A percentile compares a stretch with the other conserved stretches of the same genome.
phyloP scores from a whole-genome alignment of 139 green algal species.

The Bryopsis sp. region DNA sequence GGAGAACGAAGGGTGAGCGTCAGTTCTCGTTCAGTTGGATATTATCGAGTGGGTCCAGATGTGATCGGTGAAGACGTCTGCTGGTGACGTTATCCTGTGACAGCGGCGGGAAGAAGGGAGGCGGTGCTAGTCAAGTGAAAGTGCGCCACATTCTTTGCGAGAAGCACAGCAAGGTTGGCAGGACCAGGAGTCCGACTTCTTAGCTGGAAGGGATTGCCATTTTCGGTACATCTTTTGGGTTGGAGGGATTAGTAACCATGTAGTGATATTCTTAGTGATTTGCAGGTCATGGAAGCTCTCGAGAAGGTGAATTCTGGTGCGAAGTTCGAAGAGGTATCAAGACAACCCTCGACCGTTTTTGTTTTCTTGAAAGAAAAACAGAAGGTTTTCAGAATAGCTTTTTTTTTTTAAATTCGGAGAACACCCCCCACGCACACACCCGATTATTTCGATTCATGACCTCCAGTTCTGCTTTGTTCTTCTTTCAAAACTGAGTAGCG shows the following conservation, averaged over 20 bases:
- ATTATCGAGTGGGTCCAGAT: neutral
- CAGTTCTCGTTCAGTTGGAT: neutral
- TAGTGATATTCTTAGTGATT: neutral
- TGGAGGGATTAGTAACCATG: neutral
- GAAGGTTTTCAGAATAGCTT: too few relatives aligned
- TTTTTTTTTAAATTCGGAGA: too few relatives aligned
- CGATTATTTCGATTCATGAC: neutral
- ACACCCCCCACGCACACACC: too few relatives aligned
- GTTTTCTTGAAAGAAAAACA: too few relatives aligned
- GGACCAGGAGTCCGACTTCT: neutral
- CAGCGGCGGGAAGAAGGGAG: neutral
- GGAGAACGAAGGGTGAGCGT: too few relatives aligned
- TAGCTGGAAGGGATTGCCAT: neutral
- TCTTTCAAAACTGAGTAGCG: neutral
- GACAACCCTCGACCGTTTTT: neutral
- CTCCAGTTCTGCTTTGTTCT: neutral
- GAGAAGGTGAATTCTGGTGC: neutral
- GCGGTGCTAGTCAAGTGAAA: slow-evolving; percentile 21
- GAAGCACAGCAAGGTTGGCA: slow-evolving; percentile 28
- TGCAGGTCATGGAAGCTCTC: neutral
- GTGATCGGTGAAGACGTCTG: neutral
- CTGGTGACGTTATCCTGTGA: too few relatives aligned
- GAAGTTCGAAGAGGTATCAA: neutral
- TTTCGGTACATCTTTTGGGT: neutral
- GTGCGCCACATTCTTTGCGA: slow-evolving; percentile 37